Percentiles rank a stretch among this genome's conserved stretches.
These are phyloP conservation scores for Hemisphaericaspora subhashii DNA, from an alignment of 1,139 yeast genomes.

Conservation along the genomic window DNA sequence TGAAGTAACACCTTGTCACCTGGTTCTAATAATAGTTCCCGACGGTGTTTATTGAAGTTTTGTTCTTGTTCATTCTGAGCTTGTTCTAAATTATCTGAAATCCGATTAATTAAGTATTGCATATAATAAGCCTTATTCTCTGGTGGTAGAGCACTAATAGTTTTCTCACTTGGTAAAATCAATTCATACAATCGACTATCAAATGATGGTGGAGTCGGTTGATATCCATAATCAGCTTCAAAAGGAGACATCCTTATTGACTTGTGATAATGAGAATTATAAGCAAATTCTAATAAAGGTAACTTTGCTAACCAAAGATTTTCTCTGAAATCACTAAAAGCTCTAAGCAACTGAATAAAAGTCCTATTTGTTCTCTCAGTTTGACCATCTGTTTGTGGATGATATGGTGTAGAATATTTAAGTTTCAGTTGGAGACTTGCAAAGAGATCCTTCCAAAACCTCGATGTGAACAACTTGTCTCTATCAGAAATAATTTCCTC, in stretches of 20 bases:
- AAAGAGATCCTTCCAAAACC: too few species aligned
- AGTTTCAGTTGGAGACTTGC: too few species aligned
- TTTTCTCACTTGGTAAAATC: too few species aligned
- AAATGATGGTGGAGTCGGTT: background rate
- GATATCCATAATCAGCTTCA: background rate
- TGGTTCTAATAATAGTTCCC: background rate
- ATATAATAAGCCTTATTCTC: too few species aligned
- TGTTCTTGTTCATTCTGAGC: background rate
- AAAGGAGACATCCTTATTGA: slow-evolving; percentile 6
- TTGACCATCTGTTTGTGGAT: slow-evolving; percentile 10
- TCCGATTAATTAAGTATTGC: too few species aligned
- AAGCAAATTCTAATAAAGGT: slow-evolving; percentile 5
- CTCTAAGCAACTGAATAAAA: slow-evolving; percentile 3
- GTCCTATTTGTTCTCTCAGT: slow-evolving; percentile 7
- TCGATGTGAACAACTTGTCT: background rate
- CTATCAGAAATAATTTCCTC: slow-evolving; percentile 3
- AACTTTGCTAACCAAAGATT: slow-evolving; percentile 2
- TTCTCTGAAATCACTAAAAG: background rate
- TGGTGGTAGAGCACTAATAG: too few species aligned
- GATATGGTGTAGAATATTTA: background rate
- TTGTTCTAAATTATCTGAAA: background rate
- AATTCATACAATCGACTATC: too few species aligned
- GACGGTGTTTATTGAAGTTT: background rate
- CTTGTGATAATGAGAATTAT: slow-evolving; percentile 4
- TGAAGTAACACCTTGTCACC: background rate